Percentiles rank a stretch among this genome's conserved stretches.
Evolutionary conservation across 257 asterid genomes (phyloP).

Genomic region (Solanum bulbocastanum): DNA sequence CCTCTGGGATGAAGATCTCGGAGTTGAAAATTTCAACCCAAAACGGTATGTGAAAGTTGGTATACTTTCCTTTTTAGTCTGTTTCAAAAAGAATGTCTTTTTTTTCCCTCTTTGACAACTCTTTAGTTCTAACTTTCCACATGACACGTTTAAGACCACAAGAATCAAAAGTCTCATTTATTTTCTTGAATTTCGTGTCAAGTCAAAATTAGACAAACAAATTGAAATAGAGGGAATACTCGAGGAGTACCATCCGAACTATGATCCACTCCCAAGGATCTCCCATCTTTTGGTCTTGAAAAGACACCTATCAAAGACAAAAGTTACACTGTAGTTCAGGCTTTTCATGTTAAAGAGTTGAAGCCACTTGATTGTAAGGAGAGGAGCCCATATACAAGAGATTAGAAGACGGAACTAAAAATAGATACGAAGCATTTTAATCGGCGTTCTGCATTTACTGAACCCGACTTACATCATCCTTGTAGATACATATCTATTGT

Average conservation of each 20-base stretch:
- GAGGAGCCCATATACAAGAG: neutral
- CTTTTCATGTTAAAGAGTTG: neutral
- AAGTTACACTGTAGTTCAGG: neutral
- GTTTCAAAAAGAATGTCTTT: neutral
- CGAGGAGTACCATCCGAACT: neutral
- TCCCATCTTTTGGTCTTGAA: neutral
- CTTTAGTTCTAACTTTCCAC: neutral
- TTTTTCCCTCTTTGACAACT: neutral
- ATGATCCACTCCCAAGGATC: neutral
- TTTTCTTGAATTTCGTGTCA: neutral
- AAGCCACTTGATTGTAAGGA: neutral
- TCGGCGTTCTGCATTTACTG: neutral
- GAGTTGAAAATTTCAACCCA: conserved; percentile 71
- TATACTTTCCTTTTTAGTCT: neutral
- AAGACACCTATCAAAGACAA: neutral
- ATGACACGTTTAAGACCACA: neutral
- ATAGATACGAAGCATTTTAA: neutral
- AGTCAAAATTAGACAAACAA: neutral
- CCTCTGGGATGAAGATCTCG: conserved; percentile 84
- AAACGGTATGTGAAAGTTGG: conserved; percentile 27
- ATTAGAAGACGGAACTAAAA: neutral
- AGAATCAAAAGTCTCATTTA: neutral
- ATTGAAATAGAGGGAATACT: neutral
- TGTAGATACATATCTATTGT: conserved; percentile 63
- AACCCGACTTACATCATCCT: neutral